Base-by-base conservation (phyloP, 2,329 filamentous ascomycete genomes). In the Diplodia mutila region DNA sequence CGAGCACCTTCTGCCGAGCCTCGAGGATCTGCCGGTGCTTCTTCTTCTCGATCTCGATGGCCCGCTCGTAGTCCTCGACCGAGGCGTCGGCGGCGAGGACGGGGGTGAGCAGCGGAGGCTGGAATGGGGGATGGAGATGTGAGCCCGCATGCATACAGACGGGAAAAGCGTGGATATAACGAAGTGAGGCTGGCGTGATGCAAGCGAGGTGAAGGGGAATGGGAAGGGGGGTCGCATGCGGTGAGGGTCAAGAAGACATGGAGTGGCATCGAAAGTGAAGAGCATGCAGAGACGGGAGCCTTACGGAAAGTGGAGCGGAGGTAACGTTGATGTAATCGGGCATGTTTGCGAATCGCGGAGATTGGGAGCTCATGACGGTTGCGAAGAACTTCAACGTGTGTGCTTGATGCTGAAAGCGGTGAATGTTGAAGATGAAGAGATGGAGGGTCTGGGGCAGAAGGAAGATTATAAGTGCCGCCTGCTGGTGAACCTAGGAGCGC, bases 1-100 rank as follows among this genome's bases (percentile, higher is more conserved):
- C 42, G 16, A 42, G 39, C 42, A 55, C n/a, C 53, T 23, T 27
- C 18, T 37, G 16, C 27, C 39, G 23, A 3, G 42, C 42, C 8
- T n/a, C 42, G 9, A 46, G 18, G 8, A 55, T 8, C 18, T 21
- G 14, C 32, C 23, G 2, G 29, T 14, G 9, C 9, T 23, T 34
- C 29, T 23, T 21, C 1, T 18, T 18, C 29, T 55, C 29, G 2
- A 37, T n/a, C 6, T n/a, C 29, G 18, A 37, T 55, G n/a, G 53
- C 53, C n/a, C 23, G 37, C 29, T 55, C 53, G 53, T 37, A 55
- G n/a, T 55, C 53, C 53, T 55, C 53, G 9, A 23, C 53, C 18
- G 53, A 37, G 5, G 53, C 29, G 29, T 34, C 34, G 3, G 53
- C 32, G 2, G 29, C 32, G 11, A 55, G 53, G 29, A 4, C 23